Conservation (phyloP, 768 basidiomycete genomes). For the Tricholoma terreum region DNA sequence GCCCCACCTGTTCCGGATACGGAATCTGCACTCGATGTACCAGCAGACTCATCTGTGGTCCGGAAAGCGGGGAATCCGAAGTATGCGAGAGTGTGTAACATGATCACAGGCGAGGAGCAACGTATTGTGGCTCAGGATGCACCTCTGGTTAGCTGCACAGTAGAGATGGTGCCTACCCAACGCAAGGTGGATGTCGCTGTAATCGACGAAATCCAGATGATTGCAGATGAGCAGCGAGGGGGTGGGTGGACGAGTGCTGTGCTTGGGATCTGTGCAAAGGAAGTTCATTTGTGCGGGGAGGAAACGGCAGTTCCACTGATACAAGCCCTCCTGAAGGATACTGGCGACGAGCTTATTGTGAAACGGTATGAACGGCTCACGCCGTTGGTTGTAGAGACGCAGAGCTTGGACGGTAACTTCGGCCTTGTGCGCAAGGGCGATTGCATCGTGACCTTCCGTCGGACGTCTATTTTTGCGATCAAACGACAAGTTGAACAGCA, state of each 20-base stretch:
- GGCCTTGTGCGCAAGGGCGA: constrained; percentile 73
- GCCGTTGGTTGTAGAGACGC: constrained; percentile 68
- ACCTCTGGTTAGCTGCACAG: constrained; percentile 74
- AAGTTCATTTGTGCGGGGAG: constrained; percentile 95
- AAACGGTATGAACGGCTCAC: constrained; percentile 86
- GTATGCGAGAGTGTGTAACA: constrained; percentile 70
- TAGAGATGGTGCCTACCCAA: constrained; percentile 76
- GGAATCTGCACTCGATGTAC: constrained; percentile 31
- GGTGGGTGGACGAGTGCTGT: constrained; percentile 81
- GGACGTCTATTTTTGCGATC: constrained; percentile 69
- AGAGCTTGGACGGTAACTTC: constrained; percentile 61
- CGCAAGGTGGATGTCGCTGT: constrained; percentile 73
- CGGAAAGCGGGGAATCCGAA: constrained; percentile 39
- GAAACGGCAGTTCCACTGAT: constrained; percentile 88
- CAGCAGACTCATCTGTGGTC: constrained; percentile 19
- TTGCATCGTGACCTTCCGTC: constrained; percentile 85
- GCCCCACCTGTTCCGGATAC: constrained; percentile 16
- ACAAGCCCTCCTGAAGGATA: constrained; percentile 58
- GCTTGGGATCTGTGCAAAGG: constrained; percentile 68
- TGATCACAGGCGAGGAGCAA: constrained; percentile 90
- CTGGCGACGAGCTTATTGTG: constrained; percentile 80
- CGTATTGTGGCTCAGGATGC: constrained; percentile 60
- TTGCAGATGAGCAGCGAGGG: constrained; percentile 76
- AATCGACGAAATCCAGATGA: constrained; percentile 97
- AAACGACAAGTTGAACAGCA: constrained; percentile 68